Percentiles rank a stretch among this genome's conserved stretches.
Conservation (phyloP, 2,329 filamentous ascomycete genomes). For the Calonectria henricotiae region DNA sequence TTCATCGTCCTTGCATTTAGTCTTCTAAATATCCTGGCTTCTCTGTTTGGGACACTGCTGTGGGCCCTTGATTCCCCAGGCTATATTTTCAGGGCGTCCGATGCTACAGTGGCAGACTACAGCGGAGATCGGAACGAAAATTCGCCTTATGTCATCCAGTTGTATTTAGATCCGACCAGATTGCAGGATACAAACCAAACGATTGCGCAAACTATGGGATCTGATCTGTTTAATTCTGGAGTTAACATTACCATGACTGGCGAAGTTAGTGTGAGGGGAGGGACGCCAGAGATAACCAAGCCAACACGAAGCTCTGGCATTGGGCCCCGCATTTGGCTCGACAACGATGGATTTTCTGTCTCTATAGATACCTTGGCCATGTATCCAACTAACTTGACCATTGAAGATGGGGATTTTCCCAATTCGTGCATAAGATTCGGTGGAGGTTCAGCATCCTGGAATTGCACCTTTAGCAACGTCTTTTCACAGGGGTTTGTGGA, state of each 20-base stretch:
- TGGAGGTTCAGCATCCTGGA: not conserved
- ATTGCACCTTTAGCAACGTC: constrained; percentile 3
- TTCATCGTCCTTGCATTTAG: not conserved
- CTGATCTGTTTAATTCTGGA: not conserved
- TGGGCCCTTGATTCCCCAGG: constrained; percentile 10
- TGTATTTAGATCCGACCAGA: not conserved
- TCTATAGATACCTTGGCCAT: not conserved
- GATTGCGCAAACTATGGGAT: not conserved
- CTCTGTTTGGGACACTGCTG: not conserved
- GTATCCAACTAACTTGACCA: not conserved
- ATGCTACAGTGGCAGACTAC: constrained; percentile 14
- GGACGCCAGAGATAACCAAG: not conserved
- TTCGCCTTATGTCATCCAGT: constrained; percentile 3
- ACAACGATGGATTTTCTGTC: constrained; percentile 4
- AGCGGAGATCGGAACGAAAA: not conserved
- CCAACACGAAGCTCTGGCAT: not conserved
- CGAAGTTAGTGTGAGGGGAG: not conserved
- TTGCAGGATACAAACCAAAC: not conserved
- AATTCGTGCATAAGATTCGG: not conserved
- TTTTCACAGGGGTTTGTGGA: not conserved
- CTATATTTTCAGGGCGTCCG: not conserved
- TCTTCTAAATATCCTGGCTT: constrained; percentile 13
- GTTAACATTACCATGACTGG: not conserved
- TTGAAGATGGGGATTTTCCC: not conserved
- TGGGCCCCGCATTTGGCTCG: constrained; percentile 8